Base-by-base conservation (phyloP, 768 basidiomycete genomes). In the Kwoniella newhampshirensis region DNA sequence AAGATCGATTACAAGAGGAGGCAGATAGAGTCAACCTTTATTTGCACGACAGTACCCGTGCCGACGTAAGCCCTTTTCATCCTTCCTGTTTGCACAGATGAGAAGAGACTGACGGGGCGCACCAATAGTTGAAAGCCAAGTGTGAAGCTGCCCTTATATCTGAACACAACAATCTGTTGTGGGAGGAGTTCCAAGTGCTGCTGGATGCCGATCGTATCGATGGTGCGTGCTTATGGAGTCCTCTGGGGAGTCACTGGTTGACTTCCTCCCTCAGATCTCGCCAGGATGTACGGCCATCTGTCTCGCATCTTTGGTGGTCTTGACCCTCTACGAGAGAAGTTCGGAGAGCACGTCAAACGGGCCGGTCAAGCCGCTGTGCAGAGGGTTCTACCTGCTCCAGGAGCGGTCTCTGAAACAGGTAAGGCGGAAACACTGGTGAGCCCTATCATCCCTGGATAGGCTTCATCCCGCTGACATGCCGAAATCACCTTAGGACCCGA, bases 11-110 rank as follows among this genome's bases (percentile, higher is more conserved):
- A 56, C 84, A 85, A 55, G 93, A 99, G 77, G 94, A 99, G 70
- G 91, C 94, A 76, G 89, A 93, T 71, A 85, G 94, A 21, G 91
- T 97, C 20, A 93, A 96, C 73, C 83, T 90, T 49, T 97, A 96
- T 77, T 81, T 99, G 42, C 87, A 94, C 77, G 86, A 87, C 6
- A 85, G 85, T 57, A 96, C 94, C 18, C 84, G 89, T 70, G 91
- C 90, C 75, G 81, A 84, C 37, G 78, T 80, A 44, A 55, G 79
- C 72, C 27, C 11, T 12, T 13, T 3, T 13, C 18, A n/a, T 18
- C 13, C 13, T 23, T 20, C 17, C 21, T 42, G 18, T n/a, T 21
- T n/a, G n/a, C n/a, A n/a, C n/a, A n/a, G n/a, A n/a, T n/a, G n/a
- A n/a, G n/a, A n/a, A n/a, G n/a, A n/a, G n/a, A n/a, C n/a, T 50